Base-by-base conservation (phyloP, 495 filamentous ascomycete species). In the Penicillium turbatum region DNA sequence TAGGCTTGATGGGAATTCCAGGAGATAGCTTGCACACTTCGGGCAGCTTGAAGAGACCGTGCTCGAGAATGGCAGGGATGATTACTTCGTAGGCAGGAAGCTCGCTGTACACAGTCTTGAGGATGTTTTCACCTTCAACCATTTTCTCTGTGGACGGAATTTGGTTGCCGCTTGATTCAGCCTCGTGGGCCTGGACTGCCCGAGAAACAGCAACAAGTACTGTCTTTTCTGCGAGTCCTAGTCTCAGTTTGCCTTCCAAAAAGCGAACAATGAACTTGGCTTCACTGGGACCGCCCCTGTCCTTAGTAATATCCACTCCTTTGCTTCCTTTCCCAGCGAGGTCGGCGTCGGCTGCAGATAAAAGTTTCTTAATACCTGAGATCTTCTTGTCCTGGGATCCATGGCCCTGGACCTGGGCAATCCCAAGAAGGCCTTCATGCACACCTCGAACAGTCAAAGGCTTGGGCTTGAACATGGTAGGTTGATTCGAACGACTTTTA, bases 401-500 rank as follows among this genome's bases (percentile, higher is more conserved):
- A 64, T 91, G 87, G 6, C 93, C 93, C 56, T 86, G 82, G 21
- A 88, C 79, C 6, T 85, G 95, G 26, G 93, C 95, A 59, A 98
- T 95, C 13, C 75, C 83, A 72, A 97, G 87, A 24, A 98, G 68
- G 9, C 89, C 88, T 69, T 95, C 86, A 61, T 92, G 90, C 2
- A 98, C 92, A 16, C 88, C 89, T 36, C 79, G 80, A 5, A 98
- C 79, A 1, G 91, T 97, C 61, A 98, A 75, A 17, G 91, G 77
- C 67, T 96, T 97, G 3, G 91, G 95, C 66, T 93, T 92, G 77
- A 96, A 96, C 88, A 98, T 96, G 1, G 95, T 97, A 10, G 86
- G 87, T 64, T 98, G 93, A 43, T 90, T 97, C 16, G 84, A 86
- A 68, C 95, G 81, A 66, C 89, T 95, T 71, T 97, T 96, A 26